A percentile compares a stretch with the other conserved stretches of the same genome.
Evolutionary conservation across 73 alveolate species (phyloP).

Genomic region (Tetrahymena malaccensis): DNA sequence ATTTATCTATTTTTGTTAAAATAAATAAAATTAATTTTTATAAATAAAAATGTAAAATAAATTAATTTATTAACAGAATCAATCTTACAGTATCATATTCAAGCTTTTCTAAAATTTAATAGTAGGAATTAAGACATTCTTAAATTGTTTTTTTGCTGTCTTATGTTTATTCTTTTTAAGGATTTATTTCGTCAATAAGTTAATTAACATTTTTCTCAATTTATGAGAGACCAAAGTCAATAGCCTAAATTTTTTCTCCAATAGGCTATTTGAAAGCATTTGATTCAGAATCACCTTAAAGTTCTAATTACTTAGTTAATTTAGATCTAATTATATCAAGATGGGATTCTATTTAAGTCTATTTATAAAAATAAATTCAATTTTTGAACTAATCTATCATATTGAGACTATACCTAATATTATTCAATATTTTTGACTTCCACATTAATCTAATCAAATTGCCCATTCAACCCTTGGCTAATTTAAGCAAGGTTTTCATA

Average conservation of each 20-base stretch:
- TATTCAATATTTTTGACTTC: background rate
- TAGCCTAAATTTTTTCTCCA: background rate
- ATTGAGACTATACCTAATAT: background rate
- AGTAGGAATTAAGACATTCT: background rate
- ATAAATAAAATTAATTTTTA: too few species aligned
- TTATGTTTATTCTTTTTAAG: background rate
- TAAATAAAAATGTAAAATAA: too few species aligned
- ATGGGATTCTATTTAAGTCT: background rate
- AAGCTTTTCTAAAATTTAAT: background rate
- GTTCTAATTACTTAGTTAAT: background rate
- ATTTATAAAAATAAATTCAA: background rate
- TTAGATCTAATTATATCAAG: background rate
- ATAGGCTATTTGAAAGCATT: background rate
- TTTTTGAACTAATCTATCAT: background rate
- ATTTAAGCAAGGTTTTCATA: background rate
- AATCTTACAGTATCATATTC: background rate
- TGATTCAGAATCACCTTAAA: background rate
- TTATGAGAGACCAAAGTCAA: background rate
- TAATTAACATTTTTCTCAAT: background rate
- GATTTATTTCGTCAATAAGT: background rate
- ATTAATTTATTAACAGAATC: too few species aligned
- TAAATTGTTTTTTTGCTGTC: background rate
- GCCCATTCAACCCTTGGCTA: background rate
- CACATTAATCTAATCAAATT: background rate
- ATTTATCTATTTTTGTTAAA: background rate